phyloP scores from a whole-genome alignment of 345 rosid genomes.

The Gossypium thurberi region DNA sequence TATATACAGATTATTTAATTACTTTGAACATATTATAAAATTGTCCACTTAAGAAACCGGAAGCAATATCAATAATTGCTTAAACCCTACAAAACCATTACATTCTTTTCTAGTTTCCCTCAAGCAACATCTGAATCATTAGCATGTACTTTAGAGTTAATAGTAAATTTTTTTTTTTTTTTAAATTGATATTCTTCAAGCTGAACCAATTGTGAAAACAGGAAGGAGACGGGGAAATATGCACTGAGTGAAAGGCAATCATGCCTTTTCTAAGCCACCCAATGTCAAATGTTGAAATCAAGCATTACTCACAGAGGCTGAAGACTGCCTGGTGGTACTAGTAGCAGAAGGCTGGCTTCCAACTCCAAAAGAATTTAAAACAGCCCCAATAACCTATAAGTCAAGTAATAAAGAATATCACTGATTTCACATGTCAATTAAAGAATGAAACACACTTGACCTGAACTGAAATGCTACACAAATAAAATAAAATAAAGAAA shows the following conservation, averaged over 20 bases:
- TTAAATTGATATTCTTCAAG: neutral
- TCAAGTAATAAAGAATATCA: constrained; percentile 5
- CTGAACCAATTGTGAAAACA: neutral
- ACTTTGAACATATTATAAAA: neutral
- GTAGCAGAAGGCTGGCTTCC: constrained; percentile 45
- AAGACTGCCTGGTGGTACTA: constrained; percentile 32
- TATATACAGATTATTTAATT: neutral
- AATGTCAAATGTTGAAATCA: constrained; percentile 1
- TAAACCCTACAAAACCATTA: neutral
- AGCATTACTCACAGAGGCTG: constrained; percentile 41
- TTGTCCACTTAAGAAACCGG: neutral
- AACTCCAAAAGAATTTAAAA: constrained; percentile 74
- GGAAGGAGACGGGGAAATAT: neutral
- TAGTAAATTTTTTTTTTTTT: neutral
- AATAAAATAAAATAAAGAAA: neutral
- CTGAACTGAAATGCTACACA: neutral
- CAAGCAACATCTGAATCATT: neutral
- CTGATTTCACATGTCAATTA: neutral
- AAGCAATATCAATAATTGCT: neutral
- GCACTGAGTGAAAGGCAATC: neutral
- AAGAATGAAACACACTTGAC: neutral
- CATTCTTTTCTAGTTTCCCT: neutral
- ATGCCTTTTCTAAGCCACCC: neutral
- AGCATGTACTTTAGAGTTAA: neutral
- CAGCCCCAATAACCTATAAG: constrained; percentile 75